phyloP scores from a whole-genome alignment of 2,329 filamentous ascomycete genomes.

The Sordariomycetes sp. region DNA sequence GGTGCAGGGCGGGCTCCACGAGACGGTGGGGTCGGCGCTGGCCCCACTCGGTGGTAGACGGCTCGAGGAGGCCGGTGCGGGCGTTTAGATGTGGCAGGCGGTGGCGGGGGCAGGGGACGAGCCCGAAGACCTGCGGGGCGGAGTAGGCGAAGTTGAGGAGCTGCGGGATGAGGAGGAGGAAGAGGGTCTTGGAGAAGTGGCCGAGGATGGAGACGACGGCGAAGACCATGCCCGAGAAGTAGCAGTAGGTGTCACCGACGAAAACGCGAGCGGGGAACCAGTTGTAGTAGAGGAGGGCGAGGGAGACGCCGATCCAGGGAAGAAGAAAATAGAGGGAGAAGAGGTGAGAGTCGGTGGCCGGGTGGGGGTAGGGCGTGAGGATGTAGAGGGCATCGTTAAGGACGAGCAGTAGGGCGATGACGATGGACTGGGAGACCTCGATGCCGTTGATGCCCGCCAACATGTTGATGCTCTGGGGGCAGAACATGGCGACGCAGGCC shows the following conservation, averaged over 20 bases:
- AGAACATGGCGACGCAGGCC: constrained; percentile 93
- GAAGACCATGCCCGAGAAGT: constrained; percentile 98
- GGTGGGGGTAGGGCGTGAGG: constrained; percentile 73
- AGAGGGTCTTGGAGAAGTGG: constrained; percentile 94
- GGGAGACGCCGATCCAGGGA: constrained; percentile 86
- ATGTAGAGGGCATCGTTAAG: constrained; percentile 87
- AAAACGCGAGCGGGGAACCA: constrained; percentile 95
- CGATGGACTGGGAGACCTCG: constrained; percentile 87
- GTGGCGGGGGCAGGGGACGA: constrained; percentile 89
- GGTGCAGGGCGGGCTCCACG: constrained; percentile 52
- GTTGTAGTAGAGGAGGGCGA: constrained; percentile 81
- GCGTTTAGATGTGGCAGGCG: constrained; percentile 83
- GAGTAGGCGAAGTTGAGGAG: constrained; percentile 97
- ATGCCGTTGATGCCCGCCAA: constrained; percentile 99
- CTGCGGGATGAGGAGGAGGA: constrained; percentile 84
- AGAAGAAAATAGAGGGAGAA: constrained; percentile 93
- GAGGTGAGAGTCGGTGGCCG: constrained; percentile 88
- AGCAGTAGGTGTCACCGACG: constrained; percentile 98
- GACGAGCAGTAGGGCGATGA: constrained; percentile 74
- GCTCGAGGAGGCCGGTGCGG: constrained; percentile 73
- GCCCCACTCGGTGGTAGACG: constrained; percentile 68
- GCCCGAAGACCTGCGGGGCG: constrained; percentile 76
- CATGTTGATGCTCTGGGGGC: constrained; percentile 98
- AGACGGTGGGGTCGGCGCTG: constrained; percentile 54
- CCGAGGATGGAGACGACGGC: constrained; percentile 93